Percentiles rank a stretch among this genome's conserved stretches.
Conservation (phyloP, 139 green algal species). For the Coelastrella sp. region DNA sequence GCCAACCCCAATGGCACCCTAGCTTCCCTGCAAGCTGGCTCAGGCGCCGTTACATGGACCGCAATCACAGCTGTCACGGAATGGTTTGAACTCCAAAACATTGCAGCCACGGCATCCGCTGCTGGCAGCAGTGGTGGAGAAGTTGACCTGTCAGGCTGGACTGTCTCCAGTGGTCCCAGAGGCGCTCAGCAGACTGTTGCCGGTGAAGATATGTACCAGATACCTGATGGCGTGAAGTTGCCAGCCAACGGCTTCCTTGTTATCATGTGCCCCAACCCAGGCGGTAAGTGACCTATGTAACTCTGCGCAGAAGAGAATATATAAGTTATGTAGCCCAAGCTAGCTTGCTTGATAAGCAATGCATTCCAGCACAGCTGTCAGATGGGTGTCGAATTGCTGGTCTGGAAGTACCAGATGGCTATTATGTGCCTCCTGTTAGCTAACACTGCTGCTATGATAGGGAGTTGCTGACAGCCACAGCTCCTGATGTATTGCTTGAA, state of each 20-base stretch:
- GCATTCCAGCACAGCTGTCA: too few species aligned
- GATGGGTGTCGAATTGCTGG: too few species aligned
- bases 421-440: too few species aligned
- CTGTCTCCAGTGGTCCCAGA: neutral
- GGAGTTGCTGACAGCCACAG: too few species aligned
- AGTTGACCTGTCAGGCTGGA: slow-evolving; percentile 27
- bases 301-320: too few species aligned
- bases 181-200: neutral
- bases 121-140: neutral
- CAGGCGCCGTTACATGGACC: neutral
- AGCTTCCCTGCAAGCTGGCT: neutral
- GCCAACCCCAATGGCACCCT: neutral
- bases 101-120: neutral
- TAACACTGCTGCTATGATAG: too few species aligned
- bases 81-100: slow-evolving; percentile 45
- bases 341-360: too few species aligned
- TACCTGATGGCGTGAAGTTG: neutral
- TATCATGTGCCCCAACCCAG: neutral
- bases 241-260: neutral
- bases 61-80: neutral
- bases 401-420: too few species aligned
- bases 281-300: neutral
- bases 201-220: neutral
- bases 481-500: too few species aligned
- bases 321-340: too few species aligned